Percentiles rank a stretch among this genome's conserved stretches.
Conservation (phyloP, 345 rosid species). For the Acer saccharum region DNA sequence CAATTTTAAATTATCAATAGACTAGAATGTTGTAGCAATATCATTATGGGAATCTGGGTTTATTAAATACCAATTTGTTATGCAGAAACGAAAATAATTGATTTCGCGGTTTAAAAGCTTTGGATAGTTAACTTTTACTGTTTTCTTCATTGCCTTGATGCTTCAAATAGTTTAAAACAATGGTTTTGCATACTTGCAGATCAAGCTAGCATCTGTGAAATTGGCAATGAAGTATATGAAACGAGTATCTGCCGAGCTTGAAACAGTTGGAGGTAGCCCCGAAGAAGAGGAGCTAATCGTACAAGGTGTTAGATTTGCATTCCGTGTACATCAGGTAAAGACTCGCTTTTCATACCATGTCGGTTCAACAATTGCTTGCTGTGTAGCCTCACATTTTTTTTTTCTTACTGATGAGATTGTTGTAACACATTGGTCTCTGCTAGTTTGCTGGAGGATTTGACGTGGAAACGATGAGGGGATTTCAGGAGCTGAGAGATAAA, state of each 20-base stretch:
- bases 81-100: background rate
- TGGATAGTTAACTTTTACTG: background rate
- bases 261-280: slow-evolving; percentile 58
- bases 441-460: slow-evolving; percentile 99
- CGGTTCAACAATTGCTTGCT: no score
- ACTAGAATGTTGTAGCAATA: background rate
- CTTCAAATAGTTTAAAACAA: background rate
- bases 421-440: background rate
- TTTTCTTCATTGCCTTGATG: background rate
- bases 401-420: background rate
- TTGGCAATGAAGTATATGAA: slow-evolving; percentile 96
- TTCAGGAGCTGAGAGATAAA: slow-evolving; percentile 92
- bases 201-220: slow-evolving; percentile 87
- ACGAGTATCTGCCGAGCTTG: slow-evolving; percentile 89
- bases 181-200: slow-evolving; percentile 42
- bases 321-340: slow-evolving; percentile 97
- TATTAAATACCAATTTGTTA: background rate
- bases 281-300: slow-evolving; percentile 97
- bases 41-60: background rate
- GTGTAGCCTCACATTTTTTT: background rate
- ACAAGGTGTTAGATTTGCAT: slow-evolving; percentile 92
- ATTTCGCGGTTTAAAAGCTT: background rate
- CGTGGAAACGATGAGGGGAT: slow-evolving; percentile 92
- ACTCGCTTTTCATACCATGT: background rate
- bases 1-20: no score